Evolutionary conservation across 2,329 filamentous ascomycete genomes (phyloP).

Genomic region (Alternaria tenuissima): DNA sequence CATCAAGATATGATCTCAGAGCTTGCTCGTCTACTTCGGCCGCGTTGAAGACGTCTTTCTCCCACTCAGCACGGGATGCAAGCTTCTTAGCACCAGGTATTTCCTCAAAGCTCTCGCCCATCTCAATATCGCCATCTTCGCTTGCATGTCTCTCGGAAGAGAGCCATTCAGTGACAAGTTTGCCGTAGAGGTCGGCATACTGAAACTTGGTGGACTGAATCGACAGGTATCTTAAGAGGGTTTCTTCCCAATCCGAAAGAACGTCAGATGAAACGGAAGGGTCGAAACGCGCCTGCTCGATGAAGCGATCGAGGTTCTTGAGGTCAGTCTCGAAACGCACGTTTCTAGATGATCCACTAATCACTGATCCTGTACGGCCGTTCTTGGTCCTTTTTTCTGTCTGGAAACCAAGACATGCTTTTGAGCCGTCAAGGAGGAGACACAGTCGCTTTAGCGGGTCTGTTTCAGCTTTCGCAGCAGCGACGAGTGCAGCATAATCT

Average conservation of each 20-base stretch:
- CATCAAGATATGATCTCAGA: constrained; percentile 35
- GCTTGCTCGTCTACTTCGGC: constrained; percentile 31
- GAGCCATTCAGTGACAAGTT: constrained; percentile 49
- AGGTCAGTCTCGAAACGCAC: constrained; percentile 36
- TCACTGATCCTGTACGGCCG: constrained; percentile 25
- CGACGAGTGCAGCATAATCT: constrained; percentile 33
- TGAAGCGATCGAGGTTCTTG: constrained; percentile 46
- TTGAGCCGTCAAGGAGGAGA: constrained; percentile 39
- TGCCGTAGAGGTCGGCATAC: constrained; percentile 48
- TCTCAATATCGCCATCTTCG: constrained; percentile 33
- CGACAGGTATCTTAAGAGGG: constrained; percentile 41
- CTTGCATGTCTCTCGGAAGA: constrained; percentile 33
- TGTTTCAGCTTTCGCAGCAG: constrained; percentile 17
- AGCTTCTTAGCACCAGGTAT: constrained; percentile 41
- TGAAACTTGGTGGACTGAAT: constrained; percentile 48
- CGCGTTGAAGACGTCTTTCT: constrained; percentile 44
- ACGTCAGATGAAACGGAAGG: constrained; percentile 47
- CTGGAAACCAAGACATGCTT: constrained; percentile 38
- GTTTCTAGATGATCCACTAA: constrained; percentile 30
- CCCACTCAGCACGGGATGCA: constrained; percentile 40
- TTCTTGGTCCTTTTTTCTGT: constrained; percentile 21
- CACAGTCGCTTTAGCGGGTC: constrained; percentile 37
- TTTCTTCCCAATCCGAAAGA: constrained; percentile 44
- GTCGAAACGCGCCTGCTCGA: constrained; percentile 49
- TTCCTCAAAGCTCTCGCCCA: constrained; percentile 43